Evolutionary conservation across 257 asterid species (phyloP).

Genomic region (Apocynum venetum): DNA sequence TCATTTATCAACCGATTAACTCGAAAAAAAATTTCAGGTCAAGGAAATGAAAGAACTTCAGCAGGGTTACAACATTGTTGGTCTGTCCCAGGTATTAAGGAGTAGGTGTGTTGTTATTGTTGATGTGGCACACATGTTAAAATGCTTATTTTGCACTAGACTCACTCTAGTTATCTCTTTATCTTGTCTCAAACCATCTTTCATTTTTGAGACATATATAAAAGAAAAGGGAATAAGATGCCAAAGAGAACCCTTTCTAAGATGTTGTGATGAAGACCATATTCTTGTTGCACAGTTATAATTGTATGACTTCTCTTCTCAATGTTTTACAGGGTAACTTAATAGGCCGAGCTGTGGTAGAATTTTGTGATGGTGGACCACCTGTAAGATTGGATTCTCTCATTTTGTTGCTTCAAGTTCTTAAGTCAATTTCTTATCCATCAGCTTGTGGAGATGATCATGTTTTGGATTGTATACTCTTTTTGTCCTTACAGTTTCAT

Average conservation of each 20-base stretch:
- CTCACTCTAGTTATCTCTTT: neutral
- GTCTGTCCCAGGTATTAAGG: constrained; percentile 83
- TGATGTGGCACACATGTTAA: neutral
- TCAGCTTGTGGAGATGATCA: neutral
- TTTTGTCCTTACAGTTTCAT: neutral
- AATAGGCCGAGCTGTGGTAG: constrained; percentile 88
- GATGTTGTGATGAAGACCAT: neutral
- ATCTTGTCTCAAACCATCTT: neutral
- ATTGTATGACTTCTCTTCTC: neutral
- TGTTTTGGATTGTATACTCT: neutral
- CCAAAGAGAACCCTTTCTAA: neutral
- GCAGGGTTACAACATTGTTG: constrained; percentile 84
- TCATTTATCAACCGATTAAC: constrained; percentile 14
- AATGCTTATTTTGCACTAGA: neutral
- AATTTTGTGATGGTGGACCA: constrained; percentile 87
- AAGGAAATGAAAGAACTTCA: constrained; percentile 78
- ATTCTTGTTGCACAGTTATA: neutral
- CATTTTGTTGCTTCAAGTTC: constrained; percentile 4
- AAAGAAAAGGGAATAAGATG: neutral
- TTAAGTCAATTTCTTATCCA: neutral
- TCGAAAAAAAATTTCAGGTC: constrained; percentile 49
- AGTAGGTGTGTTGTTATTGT: neutral
- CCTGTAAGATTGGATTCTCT: constrained; percentile 52
- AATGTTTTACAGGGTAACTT: constrained; percentile 62
- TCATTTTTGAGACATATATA: neutral